Evolutionary conservation across 208 protist genomes (phyloP).

Genomic region (Plasmodiophora brassicae): DNA sequence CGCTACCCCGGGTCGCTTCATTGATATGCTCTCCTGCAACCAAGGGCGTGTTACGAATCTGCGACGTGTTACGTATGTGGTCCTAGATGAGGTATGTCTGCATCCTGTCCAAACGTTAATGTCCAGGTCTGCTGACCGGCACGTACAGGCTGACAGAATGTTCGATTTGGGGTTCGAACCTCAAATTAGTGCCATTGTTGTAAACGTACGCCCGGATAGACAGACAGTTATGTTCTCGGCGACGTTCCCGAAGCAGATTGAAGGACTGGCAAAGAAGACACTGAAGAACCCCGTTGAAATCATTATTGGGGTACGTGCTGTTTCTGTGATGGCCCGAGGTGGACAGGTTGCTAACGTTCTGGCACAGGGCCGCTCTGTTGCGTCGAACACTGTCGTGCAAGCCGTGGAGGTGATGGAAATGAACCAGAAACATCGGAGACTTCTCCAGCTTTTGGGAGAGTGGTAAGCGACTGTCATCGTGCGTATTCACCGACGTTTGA

Average conservation of each 20-base stretch:
- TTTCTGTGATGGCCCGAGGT: neutral
- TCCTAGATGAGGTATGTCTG: conserved; percentile 83
- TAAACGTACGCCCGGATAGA: conserved; percentile 81
- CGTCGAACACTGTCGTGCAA: conserved; percentile 52
- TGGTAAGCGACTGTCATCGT: conserved; percentile 47
- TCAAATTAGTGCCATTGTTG: conserved; percentile 89
- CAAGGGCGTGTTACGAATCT: conserved; percentile 70
- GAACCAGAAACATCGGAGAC: conserved; percentile 61
- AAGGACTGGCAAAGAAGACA: conserved; percentile 50
- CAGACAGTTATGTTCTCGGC: conserved; percentile 72
- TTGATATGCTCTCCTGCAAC: conserved; percentile 72
- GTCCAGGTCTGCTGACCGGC: too few relatives aligned
- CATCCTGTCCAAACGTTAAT: neutral
- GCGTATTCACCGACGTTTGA: too few relatives aligned
- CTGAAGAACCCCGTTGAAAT: conserved; percentile 60
- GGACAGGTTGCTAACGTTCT: too few relatives aligned
- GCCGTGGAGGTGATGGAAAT: conserved; percentile 59
- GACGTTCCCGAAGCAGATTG: conserved; percentile 60
- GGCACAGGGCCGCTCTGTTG: conserved; percentile 42
- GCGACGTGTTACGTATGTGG: conserved; percentile 74
- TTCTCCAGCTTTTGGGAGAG: conserved; percentile 65
- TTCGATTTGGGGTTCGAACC: conserved; percentile 97
- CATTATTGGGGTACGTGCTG: conserved; percentile 47
- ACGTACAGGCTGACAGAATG: conserved; percentile 89
- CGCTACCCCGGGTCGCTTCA: conserved; percentile 77